Evolutionary conservation across 169 alveolate species (phyloP).

Genomic region (Plasmodium ovale): DNA sequence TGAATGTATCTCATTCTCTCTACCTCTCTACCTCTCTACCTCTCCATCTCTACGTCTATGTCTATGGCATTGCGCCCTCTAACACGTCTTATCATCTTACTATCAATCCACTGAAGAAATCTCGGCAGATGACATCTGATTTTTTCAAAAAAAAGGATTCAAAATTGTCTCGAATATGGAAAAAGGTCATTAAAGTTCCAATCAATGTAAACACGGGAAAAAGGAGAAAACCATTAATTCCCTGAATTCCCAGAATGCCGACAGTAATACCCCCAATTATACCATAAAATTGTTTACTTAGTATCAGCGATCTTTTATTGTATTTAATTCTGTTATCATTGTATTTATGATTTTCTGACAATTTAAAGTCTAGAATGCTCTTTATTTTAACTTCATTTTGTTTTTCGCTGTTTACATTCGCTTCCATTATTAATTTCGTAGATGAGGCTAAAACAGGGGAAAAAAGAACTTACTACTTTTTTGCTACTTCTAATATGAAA

Average conservation of each 20-base stretch:
- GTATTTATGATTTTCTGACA: constrained; percentile 13
- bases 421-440: constrained; percentile 68
- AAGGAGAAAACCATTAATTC: constrained; percentile 52
- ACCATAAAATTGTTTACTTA: constrained; percentile 70
- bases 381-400: constrained; percentile 22
- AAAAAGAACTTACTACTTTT: too few species aligned
- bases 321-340: constrained; percentile 49
- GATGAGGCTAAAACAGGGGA: too few species aligned
- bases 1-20: too few species aligned
- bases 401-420: neutral
- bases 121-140: constrained; percentile 23
- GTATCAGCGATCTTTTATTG: constrained; percentile 44
- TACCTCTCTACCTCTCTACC: too few species aligned
- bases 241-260: constrained; percentile 70
- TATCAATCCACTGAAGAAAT: constrained; percentile 71
- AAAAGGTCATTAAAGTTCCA: constrained; percentile 58
- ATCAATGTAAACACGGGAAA: constrained; percentile 41
- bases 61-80: too few species aligned
- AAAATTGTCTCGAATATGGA: constrained; percentile 36
- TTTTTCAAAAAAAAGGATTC: constrained; percentile 45
- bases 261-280: constrained; percentile 68
- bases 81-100: neutral
- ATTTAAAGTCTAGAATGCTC: constrained; percentile 29
- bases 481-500: too few species aligned
- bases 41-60: too few species aligned